These are phyloP conservation scores for Gautieria morchelliformis DNA, from an alignment of 768 basidiomycete genomes.

Conservation along the genomic window DNA sequence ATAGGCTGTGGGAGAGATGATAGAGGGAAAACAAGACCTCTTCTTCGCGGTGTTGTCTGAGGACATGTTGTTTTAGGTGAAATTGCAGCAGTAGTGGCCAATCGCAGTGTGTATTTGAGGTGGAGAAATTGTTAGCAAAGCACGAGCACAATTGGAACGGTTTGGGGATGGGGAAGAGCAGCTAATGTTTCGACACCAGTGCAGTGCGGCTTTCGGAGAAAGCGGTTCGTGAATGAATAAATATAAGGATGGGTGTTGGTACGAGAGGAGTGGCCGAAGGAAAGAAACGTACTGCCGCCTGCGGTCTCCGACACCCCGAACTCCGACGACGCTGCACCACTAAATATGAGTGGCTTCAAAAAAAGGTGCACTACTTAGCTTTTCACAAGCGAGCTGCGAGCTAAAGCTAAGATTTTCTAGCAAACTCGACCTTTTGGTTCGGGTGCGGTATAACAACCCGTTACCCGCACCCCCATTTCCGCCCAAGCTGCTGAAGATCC, in stretches of 20 bases:
- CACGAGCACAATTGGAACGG: slow-evolving; percentile 1
- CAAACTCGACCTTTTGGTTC: slow-evolving; percentile 85
- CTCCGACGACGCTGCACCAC: not conserved
- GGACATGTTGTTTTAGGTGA: slow-evolving; percentile 58
- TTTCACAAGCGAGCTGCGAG: not conserved
- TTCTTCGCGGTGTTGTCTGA: slow-evolving; percentile 79
- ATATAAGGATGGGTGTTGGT: not conserved
- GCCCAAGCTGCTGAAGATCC: slow-evolving; percentile 85
- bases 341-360: slow-evolving; percentile 8
- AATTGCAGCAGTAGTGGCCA: slow-evolving; percentile 3
- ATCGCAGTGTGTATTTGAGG: slow-evolving; percentile 14
- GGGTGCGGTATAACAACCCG: slow-evolving; percentile 90
- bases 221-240: not conserved
- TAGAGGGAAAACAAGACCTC: slow-evolving; percentile 77
- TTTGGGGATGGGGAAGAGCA: not conserved
- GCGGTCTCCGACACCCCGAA: not conserved
- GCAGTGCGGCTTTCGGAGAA: slow-evolving; percentile 11
- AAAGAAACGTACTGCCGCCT: not conserved
- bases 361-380: not conserved
- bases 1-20: no score
- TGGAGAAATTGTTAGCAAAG: slow-evolving; percentile 16
- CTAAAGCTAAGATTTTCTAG: slow-evolving; percentile 20
- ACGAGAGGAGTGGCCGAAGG: slow-evolving; percentile 9
- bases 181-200: slow-evolving; percentile 2
- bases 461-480: slow-evolving; percentile 95